These are phyloP conservation scores for Gilbertella persicaria DNA, from an alignment of 371 early-diverging fungal genomes.

Conservation along the genomic window DNA sequence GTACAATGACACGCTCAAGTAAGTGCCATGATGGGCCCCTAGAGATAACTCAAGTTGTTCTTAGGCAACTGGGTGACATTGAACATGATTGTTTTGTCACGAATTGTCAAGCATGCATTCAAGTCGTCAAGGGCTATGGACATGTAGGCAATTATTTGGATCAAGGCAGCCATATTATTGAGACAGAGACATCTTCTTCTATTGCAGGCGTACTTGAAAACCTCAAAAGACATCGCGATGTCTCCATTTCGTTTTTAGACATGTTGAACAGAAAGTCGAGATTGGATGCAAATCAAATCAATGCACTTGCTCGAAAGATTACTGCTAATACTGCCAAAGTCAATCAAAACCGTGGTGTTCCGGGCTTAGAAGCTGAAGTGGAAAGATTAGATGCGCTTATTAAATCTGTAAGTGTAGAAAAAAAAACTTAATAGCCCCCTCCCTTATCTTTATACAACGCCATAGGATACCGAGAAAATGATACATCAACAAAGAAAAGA, in stretches of 20 bases:
- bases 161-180: slow-evolving; percentile 38
- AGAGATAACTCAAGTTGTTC: no score
- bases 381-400: slow-evolving; percentile 38
- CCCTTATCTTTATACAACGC: no score
- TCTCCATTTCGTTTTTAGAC: slow-evolving; percentile 40
- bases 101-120: slow-evolving; percentile 55
- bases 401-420: slow-evolving; percentile 25
- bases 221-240: slow-evolving; percentile 68
- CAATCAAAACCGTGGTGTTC: slow-evolving; percentile 48
- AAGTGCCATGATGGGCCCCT: no score
- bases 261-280: slow-evolving; percentile 26
- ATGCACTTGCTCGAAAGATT: slow-evolving; percentile 31
- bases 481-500: slow-evolving; percentile 30
- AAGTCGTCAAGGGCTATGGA: slow-evolving; percentile 51
- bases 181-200: slow-evolving; percentile 15
- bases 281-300: slow-evolving; percentile 40
- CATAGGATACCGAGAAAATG: slow-evolving; percentile 37
- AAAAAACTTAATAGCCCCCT: no score
- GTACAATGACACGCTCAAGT: slow-evolving; percentile 53
- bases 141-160: slow-evolving; percentile 52
- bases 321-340: slow-evolving; percentile 41
- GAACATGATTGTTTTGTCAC: slow-evolving; percentile 51
- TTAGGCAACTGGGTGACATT: slow-evolving; percentile 39
- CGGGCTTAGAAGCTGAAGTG: slow-evolving; percentile 53
- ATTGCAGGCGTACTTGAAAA: slow-evolving; percentile 57